A percentile compares a stretch with the other conserved stretches of the same genome.
These are phyloP conservation scores for Rasamsonia emersonii DNA, from an alignment of 2,329 filamentous ascomycete species.

Conservation along the genomic window DNA sequence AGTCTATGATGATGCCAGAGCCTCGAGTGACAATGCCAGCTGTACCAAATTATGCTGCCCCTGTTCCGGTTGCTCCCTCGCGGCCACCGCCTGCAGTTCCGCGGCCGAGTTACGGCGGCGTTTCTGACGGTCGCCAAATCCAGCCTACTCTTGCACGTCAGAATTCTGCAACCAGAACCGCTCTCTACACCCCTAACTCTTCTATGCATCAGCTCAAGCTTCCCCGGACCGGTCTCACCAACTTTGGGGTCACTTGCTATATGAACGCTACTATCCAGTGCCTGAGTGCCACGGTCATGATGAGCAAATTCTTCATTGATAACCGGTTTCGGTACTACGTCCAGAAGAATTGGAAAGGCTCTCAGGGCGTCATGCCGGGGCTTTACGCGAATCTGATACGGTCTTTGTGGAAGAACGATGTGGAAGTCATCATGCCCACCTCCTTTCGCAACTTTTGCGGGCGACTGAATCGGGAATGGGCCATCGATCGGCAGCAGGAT, in stretches of 20 bases:
- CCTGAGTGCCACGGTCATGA: conserved; percentile 59
- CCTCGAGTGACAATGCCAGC: conserved; percentile 21
- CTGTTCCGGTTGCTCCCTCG: conserved; percentile 51
- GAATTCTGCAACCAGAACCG: conserved; percentile 36
- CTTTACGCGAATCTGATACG: conserved; percentile 54
- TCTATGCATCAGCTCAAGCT: conserved; percentile 40
- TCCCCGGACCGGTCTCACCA: conserved; percentile 65
- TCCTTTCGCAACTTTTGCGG: conserved; percentile 60
- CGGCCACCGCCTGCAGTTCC: conserved; percentile 62
- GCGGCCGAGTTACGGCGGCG: conserved; percentile 69
- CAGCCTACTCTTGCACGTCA: conserved; percentile 36
- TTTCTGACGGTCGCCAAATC: conserved; percentile 53
- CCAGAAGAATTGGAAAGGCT: conserved; percentile 58
- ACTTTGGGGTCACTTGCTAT: conserved; percentile 79
- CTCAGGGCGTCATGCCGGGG: conserved; percentile 53
- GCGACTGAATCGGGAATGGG: conserved; percentile 58
- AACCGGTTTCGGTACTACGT: conserved; percentile 54
- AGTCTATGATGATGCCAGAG: conserved; percentile 46
- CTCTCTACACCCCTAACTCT: conserved; percentile 34
- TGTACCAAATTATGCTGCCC: conserved; percentile 24
- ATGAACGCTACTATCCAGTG: conserved; percentile 87
- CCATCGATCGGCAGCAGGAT: conserved; percentile 73
- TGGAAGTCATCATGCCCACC: conserved; percentile 45
- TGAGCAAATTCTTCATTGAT: conserved; percentile 57
- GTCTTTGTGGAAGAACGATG: conserved; percentile 54